Evolutionary conservation across 495 filamentous ascomycete species (phyloP), one percentile per base, ranked within the genome.

Genomic region (Tuber microsphaerosporum): DNA sequence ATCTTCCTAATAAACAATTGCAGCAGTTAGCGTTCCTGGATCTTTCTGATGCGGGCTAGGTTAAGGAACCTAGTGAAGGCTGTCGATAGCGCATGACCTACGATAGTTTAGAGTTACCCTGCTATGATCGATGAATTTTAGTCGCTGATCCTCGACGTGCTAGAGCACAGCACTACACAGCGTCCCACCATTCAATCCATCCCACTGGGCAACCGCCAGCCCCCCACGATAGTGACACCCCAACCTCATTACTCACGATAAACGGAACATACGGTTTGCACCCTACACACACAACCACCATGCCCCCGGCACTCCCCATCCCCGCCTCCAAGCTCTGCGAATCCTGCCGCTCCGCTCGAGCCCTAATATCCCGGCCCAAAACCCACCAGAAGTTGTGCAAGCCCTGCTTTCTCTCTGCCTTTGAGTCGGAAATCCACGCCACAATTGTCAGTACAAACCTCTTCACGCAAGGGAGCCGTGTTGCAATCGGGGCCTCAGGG

Each of bases 401-500:
- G 79, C 77, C 84, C 4, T 98, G 96, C 84, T 99, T 99, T 85
- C 88, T 97, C 74, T 73, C 84, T 37, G 85, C 94, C 72, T 99
- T 99, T 83, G 95, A 99, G 83, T 88, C 91, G 77, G 95, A 99
- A 86, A 91, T 97, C 73, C 94, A 97, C 84, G 90, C 94, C 79
- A 98, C 95, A 7, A 97, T 99, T 84, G 91, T 86, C 16, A 86
- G 89, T 10, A 91, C 91, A 20, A 85, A 86, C 39, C 88, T 99
- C 48, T 99, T 99, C 86, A 84, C 87, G 46, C 91, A 86, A 37
- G 95, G 96, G 48, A 94, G 97, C 83, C 90, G 90, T 73, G 88
- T 99, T 42, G 95, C 95, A 37, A 97, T 99, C 83, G 95, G 95
- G 69, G 95, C 95, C 46, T 97, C 94, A 2, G 95, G 95, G 68